Evolutionary conservation across 805 yeast genomes (phyloP), one percentile per base, ranked within the genome.

Genomic region (Kazachstania africana): DNA sequence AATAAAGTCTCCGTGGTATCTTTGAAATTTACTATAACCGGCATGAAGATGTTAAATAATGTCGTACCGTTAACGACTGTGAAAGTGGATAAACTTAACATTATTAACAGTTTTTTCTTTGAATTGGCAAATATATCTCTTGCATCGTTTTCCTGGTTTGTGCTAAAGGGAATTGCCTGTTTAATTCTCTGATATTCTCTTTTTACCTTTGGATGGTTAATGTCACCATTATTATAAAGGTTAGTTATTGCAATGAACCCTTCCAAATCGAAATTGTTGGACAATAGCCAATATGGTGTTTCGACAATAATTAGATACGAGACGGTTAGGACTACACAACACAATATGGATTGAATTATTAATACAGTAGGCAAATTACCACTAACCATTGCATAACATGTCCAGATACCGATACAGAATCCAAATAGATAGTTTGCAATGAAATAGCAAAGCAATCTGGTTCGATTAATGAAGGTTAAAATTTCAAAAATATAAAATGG

Each of bases 401-500:
- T 75, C 95, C 95, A 84, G 16, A 84, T 88, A 29, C 91, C 77
- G 14, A 78, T 60, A 2, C 82, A 69, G 53, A 83, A 85, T 5
- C 94, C 95, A 5, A 75, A 49, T 26, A 84, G 75, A 56, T 83
- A 84, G 8, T 94, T 93, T 0, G 93, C 77, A 55, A 83, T 85
- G 50, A 84, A 93, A 23, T 83, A 78, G 50, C 94, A 81, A 3
- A 88, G 94, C 33, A 83, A 62, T 46, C 73, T 70, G 2, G 95
- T 95, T 48, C 95, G 67, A 43, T 80, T 81, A 6, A 32, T 37
- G 47, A 81, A 81, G 16, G 85, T 78, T 1, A 95, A 95, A 30
- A 85, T 81, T 50, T 84, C 95, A 30, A 87, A 75, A 52, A 83
- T 94, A 55, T 82, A 84, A 30, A 82, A 75, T 1, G 94, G 94